Percentiles rank a stretch among this genome's conserved stretches.
Conservation (phyloP, 176 grass and related monocot genomes). For the Alopecurus myosuroides region DNA sequence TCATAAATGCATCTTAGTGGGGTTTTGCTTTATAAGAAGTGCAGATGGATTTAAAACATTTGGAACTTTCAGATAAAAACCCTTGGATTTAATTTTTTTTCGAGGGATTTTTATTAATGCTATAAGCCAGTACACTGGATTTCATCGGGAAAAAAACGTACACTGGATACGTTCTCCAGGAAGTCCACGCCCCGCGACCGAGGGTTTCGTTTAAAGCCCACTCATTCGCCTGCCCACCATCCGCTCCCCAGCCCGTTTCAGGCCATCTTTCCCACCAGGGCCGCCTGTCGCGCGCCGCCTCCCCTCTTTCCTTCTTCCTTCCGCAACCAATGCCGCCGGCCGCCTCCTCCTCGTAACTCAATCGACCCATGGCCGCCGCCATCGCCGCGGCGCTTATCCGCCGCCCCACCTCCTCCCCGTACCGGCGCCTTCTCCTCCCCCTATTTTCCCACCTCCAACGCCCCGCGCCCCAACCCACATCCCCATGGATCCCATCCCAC, state of each 20-base stretch:
- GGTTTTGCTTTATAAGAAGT: too few relatives aligned
- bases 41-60: too few relatives aligned
- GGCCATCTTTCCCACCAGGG: slow-evolving; percentile 15
- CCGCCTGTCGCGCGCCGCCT: slow-evolving; percentile 26
- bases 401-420: slow-evolving; percentile 4
- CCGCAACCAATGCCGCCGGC: slow-evolving; percentile 1
- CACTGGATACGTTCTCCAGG: too few relatives aligned
- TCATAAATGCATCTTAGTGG: too few relatives aligned
- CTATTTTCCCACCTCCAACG: slow-evolving; percentile 26
- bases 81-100: too few relatives aligned
- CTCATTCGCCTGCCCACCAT: background rate
- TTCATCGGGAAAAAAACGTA: too few relatives aligned
- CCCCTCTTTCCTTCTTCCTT: slow-evolving; percentile 11
- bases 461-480: slow-evolving; percentile 1
- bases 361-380: slow-evolving; percentile 23
- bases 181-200: background rate
- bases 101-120: too few relatives aligned
- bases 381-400: slow-evolving; percentile 28
- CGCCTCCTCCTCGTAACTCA: slow-evolving; percentile 8
- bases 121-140: too few relatives aligned
- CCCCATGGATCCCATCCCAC: slow-evolving; percentile 17
- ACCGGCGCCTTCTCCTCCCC: slow-evolving; percentile 16
- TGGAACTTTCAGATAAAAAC: too few relatives aligned
- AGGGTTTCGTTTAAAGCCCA: background rate
- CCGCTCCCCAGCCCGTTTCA: slow-evolving; percentile 5